Percentiles rank a stretch among this genome's conserved stretches.
These are phyloP conservation scores for Claviceps spartinae DNA, from an alignment of 2,329 filamentous ascomycete species.

Conservation along the genomic window DNA sequence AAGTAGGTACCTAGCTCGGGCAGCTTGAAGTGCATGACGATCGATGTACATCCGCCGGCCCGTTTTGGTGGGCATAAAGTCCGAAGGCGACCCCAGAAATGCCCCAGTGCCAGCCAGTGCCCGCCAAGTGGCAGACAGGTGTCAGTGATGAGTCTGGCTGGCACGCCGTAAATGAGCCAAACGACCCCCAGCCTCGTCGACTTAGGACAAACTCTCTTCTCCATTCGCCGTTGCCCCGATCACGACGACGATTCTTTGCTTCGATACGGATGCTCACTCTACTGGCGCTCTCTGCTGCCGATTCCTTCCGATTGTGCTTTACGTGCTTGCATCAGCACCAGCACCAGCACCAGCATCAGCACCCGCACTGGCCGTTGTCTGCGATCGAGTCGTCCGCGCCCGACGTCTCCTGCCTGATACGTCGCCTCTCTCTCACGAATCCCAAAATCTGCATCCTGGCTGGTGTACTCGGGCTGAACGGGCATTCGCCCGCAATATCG, in stretches of 20 bases:
- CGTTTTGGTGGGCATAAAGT: not conserved
- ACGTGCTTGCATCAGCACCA: not conserved
- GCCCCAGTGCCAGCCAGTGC: not conserved
- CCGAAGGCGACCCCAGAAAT: not conserved
- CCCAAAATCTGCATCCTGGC: slow-evolving; percentile 18
- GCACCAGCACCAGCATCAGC: not conserved
- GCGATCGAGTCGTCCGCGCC: slow-evolving; percentile 4
- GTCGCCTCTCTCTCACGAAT: not conserved
- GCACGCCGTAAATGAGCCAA: too few species aligned
- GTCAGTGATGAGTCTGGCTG: not conserved
- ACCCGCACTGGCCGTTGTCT: not conserved
- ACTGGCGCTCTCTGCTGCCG: not conserved
- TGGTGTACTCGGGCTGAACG: slow-evolving; percentile 24
- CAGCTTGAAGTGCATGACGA: not conserved
- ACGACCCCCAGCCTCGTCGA: not conserved
- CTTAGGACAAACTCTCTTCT: not conserved
- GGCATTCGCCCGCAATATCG: slow-evolving; percentile 24
- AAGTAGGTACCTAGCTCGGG: not conserved
- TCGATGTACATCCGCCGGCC: not conserved
- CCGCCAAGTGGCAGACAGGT: not conserved
- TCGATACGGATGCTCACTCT: not conserved
- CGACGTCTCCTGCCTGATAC: not conserved
- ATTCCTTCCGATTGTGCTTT: not conserved
- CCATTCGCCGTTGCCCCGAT: not conserved
- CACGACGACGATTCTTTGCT: not conserved